phyloP scores from a whole-genome alignment of 169 alveolate species.

The Eimeria acervulina region DNA sequence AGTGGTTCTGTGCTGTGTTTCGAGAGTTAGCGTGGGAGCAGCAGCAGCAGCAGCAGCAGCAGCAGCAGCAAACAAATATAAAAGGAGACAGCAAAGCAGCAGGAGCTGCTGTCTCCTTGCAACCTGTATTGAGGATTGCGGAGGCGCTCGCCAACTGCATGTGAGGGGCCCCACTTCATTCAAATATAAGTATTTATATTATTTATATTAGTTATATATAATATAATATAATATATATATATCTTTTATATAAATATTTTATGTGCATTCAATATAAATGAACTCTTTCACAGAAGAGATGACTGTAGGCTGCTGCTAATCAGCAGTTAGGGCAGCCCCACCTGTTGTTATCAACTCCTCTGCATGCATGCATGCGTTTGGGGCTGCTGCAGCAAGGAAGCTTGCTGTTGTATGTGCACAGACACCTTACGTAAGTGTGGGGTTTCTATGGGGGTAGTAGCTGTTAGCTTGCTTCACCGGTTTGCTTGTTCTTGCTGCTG shows the following conservation, averaged over 20 bases:
- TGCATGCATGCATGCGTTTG: not conserved
- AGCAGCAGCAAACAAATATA: not conserved
- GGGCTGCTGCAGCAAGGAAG: conserved; percentile 1
- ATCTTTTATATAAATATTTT: too few relatives aligned
- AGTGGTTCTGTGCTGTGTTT: conserved; percentile 28
- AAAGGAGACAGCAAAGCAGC: not conserved
- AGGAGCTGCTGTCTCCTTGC: not conserved
- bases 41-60: too few relatives aligned
- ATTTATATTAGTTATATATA: too few relatives aligned
- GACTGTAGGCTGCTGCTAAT: too few relatives aligned
- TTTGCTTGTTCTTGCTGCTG: not conserved
- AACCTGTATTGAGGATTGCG: conserved; percentile 30
- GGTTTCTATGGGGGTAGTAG: too few relatives aligned
- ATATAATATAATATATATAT: too few relatives aligned
- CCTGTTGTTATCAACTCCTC: too few relatives aligned
- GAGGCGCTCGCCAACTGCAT: conserved; percentile 68
- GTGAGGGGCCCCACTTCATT: not conserved
- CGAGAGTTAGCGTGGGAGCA: not conserved
- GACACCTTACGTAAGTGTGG: not conserved
- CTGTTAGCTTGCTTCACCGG: not conserved
- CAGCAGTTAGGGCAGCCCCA: too few relatives aligned
- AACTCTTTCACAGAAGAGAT: too few relatives aligned
- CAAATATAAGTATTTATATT: not conserved
- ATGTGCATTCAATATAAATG: too few relatives aligned
- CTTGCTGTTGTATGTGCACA: not conserved